Percentiles rank a stretch among this genome's conserved stretches.
Evolutionary conservation across 2,329 filamentous ascomycete species (phyloP).

Genomic region (Truncatella angustata): DNA sequence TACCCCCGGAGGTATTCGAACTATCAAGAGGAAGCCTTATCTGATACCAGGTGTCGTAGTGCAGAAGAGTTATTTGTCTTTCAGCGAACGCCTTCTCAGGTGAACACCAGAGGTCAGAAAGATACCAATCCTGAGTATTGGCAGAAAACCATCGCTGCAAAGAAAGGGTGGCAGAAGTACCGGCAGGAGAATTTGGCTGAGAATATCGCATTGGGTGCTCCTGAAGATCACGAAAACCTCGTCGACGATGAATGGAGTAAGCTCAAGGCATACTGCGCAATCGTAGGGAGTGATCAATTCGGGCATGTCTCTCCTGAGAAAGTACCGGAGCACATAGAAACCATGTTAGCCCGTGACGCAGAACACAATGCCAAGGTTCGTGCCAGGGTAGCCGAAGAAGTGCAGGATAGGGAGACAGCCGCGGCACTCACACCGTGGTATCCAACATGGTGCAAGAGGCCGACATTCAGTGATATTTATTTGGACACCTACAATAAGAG

Average conservation of each 20-base stretch:
- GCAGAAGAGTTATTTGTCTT: conserved; percentile 4
- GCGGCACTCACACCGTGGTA: conserved; percentile 53
- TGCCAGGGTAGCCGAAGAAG: conserved; percentile 1
- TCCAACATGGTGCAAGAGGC: conserved; percentile 61
- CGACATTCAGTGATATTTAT: conserved; percentile 60
- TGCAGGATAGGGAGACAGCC: conserved; percentile 2
- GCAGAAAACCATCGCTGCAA: conserved; percentile 2
- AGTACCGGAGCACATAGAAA: conserved; percentile 3
- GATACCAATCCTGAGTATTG: conserved; percentile 6
- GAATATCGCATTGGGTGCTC: conserved; percentile 1
- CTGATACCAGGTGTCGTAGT: background rate
- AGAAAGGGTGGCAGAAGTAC: conserved; percentile 5
- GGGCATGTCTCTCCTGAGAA: conserved; percentile 6
- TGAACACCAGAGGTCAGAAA: background rate
- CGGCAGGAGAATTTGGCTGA: conserved; percentile 4
- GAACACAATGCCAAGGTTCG: conserved; percentile 33
- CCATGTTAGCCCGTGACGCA: background rate
- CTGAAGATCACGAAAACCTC: conserved; percentile 2
- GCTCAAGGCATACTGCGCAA: background rate
- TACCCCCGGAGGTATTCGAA: no score
- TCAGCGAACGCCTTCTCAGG: conserved; percentile 2
- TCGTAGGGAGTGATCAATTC: background rate
- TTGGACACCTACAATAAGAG: conserved; percentile 56
- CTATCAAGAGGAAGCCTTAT: no score
- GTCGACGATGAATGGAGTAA: conserved; percentile 4